phyloP scores from a whole-genome alignment of 352 stramenopile genomes.

The Globisporangium irregulare region DNA sequence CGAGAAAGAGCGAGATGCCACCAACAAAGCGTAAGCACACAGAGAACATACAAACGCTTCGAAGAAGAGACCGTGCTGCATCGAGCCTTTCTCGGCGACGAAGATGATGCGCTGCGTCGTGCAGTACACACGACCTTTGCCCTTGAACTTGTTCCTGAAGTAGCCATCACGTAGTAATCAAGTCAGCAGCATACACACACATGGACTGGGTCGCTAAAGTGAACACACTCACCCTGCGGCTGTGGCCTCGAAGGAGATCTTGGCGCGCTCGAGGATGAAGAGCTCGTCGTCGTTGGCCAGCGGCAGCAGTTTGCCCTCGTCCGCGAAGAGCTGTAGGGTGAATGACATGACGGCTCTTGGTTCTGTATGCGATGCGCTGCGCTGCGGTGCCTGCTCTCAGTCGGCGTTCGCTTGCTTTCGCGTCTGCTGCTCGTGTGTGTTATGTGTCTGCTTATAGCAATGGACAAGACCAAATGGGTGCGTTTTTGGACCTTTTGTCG shows the following conservation, averaged over 20 bases:
- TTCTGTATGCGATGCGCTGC: not conserved
- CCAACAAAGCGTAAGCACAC: too few species aligned
- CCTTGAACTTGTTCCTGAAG: constrained; percentile 56
- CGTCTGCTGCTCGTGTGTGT: not conserved
- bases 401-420: not conserved
- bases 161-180: not conserved
- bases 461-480: too few species aligned
- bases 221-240: constrained; percentile 27
- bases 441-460: too few species aligned
- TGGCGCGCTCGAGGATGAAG: constrained; percentile 78
- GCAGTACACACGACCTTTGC: constrained; percentile 81
- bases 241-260: constrained; percentile 77
- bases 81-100: constrained; percentile 64
- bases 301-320: constrained; percentile 73
- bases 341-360: constrained; percentile 51
- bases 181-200: not conserved
- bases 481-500: too few species aligned
- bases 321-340: constrained; percentile 62
- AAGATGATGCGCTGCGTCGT: constrained; percentile 86
- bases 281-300: constrained; percentile 77
- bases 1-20: not conserved
- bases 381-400: not conserved
- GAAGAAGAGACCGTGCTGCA: constrained; percentile 67
- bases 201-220: too few species aligned
- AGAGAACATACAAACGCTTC: constrained; percentile 54